Conservation (phyloP, 139 green algal species). For the Tetratostichococcus sp. region DNA sequence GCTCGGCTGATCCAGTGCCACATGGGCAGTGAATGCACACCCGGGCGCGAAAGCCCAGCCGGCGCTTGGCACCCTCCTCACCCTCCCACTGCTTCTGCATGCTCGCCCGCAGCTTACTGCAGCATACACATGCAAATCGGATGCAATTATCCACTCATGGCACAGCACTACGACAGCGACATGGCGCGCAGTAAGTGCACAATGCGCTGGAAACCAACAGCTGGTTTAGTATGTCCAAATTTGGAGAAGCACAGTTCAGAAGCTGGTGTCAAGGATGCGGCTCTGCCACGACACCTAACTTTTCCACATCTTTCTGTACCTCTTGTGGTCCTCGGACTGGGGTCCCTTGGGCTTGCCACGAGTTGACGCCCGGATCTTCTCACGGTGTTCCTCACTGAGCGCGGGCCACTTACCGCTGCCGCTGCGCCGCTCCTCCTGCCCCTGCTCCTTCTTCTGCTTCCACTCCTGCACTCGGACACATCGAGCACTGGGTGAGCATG, state of each 20-base stretch:
- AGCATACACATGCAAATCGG: too few species aligned
- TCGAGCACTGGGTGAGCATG: too few species aligned
- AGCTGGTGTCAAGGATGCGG: too few species aligned
- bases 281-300: too few species aligned
- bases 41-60: background rate
- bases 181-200: too few species aligned
- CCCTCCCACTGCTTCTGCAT: background rate
- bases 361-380: constrained; percentile 3
- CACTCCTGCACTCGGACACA: background rate
- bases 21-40: too few species aligned
- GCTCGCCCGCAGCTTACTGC: background rate
- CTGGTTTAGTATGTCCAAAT: too few species aligned
- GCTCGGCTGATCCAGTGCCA: background rate
- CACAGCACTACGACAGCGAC: too few species aligned
- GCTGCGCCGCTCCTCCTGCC: background rate
- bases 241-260: too few species aligned
- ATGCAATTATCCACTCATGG: too few species aligned
- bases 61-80: background rate
- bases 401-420: background rate
- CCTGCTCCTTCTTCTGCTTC: background rate
- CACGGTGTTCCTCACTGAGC: constrained; percentile 5
- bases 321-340: background rate
- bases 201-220: too few species aligned
- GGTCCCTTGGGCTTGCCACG: background rate
- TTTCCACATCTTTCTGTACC: too few species aligned